phyloP scores from a whole-genome alignment of 2,329 filamentous ascomycete genomes.

The Exophiala sp. region DNA sequence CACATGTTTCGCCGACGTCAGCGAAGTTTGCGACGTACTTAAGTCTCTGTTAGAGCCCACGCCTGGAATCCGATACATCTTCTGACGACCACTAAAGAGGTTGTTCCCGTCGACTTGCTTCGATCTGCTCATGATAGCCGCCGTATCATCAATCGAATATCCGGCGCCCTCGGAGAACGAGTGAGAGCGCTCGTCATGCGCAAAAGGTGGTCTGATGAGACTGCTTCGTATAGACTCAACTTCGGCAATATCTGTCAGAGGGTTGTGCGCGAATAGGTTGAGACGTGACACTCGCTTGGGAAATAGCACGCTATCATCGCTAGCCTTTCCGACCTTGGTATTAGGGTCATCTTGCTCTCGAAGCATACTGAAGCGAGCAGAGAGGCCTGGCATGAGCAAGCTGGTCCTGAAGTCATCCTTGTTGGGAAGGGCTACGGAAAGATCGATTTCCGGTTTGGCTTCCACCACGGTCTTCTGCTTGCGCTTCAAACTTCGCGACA shows the following conservation, averaged over 20 bases:
- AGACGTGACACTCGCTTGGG: slow-evolving; percentile 77
- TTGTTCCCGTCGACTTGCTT: slow-evolving; percentile 87
- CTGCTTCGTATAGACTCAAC: slow-evolving; percentile 70
- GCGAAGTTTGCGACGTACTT: slow-evolving; percentile 27
- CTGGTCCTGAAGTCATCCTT: slow-evolving; percentile 92
- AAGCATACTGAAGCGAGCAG: slow-evolving; percentile 94
- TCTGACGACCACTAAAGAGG: slow-evolving; percentile 91
- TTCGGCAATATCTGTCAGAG: slow-evolving; percentile 82
- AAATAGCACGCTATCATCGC: slow-evolving; percentile 86
- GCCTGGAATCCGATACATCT: slow-evolving; percentile 80
- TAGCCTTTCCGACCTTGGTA: slow-evolving; percentile 87
- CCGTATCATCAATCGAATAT: slow-evolving; percentile 61
- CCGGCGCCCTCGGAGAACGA: slow-evolving; percentile 63
- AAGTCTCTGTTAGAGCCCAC: slow-evolving; percentile 29
- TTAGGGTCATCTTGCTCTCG: slow-evolving; percentile 89
- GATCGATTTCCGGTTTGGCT: slow-evolving; percentile 62
- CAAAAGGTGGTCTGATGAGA: slow-evolving; percentile 57
- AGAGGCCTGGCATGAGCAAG: slow-evolving; percentile 90
- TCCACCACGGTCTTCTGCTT: slow-evolving; percentile 53
- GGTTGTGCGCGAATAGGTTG: slow-evolving; percentile 64
- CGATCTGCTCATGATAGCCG: slow-evolving; percentile 78
- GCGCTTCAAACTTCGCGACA: slow-evolving; percentile 32
- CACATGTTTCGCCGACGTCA: slow-evolving; percentile 56
- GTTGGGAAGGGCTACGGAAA: slow-evolving; percentile 70
- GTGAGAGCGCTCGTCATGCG: slow-evolving; percentile 56